Conservation (phyloP, 2,329 filamentous ascomycete genomes). For the Clarireedia homoeocarpa region DNA sequence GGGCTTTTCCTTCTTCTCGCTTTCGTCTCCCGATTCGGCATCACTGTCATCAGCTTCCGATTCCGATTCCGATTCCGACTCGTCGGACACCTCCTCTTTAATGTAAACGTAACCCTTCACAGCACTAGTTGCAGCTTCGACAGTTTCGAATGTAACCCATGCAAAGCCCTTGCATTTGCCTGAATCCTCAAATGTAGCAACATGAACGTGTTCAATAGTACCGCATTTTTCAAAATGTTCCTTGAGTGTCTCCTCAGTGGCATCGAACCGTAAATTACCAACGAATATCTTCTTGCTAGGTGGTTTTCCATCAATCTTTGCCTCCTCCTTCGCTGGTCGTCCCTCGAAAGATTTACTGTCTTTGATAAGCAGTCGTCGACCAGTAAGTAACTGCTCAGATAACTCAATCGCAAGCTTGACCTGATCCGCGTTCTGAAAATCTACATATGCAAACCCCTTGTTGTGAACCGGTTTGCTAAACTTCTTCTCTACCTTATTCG, state of each 20-base stretch:
- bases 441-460: conserved; percentile 93
- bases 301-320: conserved; percentile 42
- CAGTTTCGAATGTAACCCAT: conserved; percentile 84
- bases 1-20: conserved; percentile 38
- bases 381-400: conserved; percentile 72
- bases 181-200: conserved; percentile 92
- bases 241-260: conserved; percentile 71
- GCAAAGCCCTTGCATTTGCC: conserved; percentile 98
- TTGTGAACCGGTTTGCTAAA: conserved; percentile 42
- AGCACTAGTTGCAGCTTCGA: conserved; percentile 65
- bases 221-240: conserved; percentile 83
- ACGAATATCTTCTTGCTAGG: conserved; percentile 81
- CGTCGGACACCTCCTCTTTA: conserved; percentile 42
- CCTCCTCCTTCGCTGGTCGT: conserved; percentile 58
- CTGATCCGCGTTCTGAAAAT: conserved; percentile 63
- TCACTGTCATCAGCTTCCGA: conserved; percentile 28
- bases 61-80: conserved; percentile 21
- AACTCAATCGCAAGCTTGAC: conserved; percentile 70
- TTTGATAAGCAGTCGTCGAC: conserved; percentile 86
- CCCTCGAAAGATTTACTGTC: conserved; percentile 84
- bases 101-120: conserved; percentile 75
- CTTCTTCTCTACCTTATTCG: conserved; percentile 27
- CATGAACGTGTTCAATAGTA: conserved; percentile 70
- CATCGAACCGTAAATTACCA: conserved; percentile 78
- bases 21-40: conserved; percentile 41